Percentiles rank a stretch among this genome's conserved stretches.
Conservation (phyloP, 1,284 basidiomycete genomes). For the Clitocybe nebularis region DNA sequence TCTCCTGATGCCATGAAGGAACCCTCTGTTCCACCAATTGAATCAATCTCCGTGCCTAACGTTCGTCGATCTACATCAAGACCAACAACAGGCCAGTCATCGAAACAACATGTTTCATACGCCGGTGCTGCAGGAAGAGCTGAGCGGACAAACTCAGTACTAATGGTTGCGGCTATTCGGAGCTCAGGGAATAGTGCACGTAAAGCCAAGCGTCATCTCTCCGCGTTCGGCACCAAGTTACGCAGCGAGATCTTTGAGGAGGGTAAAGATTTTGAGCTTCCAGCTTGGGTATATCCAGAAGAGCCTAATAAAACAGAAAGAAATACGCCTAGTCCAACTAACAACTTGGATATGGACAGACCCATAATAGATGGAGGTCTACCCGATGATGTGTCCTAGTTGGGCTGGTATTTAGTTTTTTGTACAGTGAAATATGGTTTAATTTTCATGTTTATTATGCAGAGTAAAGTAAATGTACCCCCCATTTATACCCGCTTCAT, state of each 20-base stretch:
- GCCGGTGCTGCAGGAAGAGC: conserved; percentile 19
- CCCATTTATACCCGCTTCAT: conserved; percentile 5
- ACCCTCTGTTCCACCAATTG: conserved; percentile 24
- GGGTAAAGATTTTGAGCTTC: conserved; percentile 24
- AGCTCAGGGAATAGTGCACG: conserved; percentile 40
- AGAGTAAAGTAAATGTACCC: conserved; percentile 6
- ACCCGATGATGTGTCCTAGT: too few species aligned
- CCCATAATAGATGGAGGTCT: too few species aligned
- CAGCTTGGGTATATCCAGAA: conserved; percentile 20
- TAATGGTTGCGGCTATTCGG: conserved; percentile 49
- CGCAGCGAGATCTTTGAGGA: conserved; percentile 22
- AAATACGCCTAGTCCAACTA: too few species aligned
- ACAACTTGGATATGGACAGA: too few species aligned
- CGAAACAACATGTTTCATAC: conserved; percentile 16
- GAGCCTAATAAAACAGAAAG: too few species aligned
- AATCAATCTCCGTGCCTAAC: conserved; percentile 21
- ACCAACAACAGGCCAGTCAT: conserved; percentile 15
- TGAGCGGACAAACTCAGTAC: conserved; percentile 27
- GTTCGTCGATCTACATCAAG: conserved; percentile 16
- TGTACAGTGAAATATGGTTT: not conserved
- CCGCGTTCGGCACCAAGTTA: conserved; percentile 49
- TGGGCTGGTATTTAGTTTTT: too few species aligned
- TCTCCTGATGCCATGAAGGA: conserved; percentile 12
- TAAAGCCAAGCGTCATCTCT: conserved; percentile 49
- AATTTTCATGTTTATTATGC: conserved; percentile 5